phyloP scores from a whole-genome alignment of 2,329 filamentous ascomycete genomes.

The Ciborinia camelliae region DNA sequence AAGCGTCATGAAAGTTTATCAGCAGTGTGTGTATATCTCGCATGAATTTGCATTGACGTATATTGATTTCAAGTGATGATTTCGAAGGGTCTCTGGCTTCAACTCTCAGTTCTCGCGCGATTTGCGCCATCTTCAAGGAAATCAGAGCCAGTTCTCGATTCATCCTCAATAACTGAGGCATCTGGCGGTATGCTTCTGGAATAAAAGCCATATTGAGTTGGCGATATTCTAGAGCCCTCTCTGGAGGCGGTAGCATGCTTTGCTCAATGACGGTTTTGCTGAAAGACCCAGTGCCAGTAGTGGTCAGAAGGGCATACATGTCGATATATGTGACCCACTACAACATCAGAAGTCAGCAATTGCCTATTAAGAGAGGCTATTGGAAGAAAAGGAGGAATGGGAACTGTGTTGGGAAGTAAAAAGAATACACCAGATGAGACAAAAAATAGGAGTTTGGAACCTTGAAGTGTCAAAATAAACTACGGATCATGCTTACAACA shows the following conservation, averaged over 20 bases:
- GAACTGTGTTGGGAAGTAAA: neutral
- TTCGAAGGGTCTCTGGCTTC: slow-evolving; percentile 16
- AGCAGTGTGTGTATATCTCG: neutral
- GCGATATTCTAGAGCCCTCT: neutral
- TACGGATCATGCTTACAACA: slow-evolving; percentile 35
- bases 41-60: neutral
- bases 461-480: neutral
- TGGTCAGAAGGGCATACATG: slow-evolving; percentile 52
- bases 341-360: neutral
- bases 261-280: slow-evolving; percentile 45
- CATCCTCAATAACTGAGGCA: slow-evolving; percentile 15
- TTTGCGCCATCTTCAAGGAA: slow-evolving; percentile 26
- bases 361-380: neutral
- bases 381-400: neutral
- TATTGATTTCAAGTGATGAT: neutral
- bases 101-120: slow-evolving; percentile 25
- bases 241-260: slow-evolving; percentile 45
- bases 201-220: neutral
- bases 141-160: slow-evolving; percentile 31
- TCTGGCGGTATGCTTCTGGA: neutral
- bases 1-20: neutral
- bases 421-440: neutral
- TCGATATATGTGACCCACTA: slow-evolving; percentile 52
- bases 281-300: slow-evolving; percentile 49
- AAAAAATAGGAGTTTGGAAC: neutral